Evolutionary conservation across 1,284 basidiomycete species (phyloP).

Genomic region (Garcileccinum viscosum): DNA sequence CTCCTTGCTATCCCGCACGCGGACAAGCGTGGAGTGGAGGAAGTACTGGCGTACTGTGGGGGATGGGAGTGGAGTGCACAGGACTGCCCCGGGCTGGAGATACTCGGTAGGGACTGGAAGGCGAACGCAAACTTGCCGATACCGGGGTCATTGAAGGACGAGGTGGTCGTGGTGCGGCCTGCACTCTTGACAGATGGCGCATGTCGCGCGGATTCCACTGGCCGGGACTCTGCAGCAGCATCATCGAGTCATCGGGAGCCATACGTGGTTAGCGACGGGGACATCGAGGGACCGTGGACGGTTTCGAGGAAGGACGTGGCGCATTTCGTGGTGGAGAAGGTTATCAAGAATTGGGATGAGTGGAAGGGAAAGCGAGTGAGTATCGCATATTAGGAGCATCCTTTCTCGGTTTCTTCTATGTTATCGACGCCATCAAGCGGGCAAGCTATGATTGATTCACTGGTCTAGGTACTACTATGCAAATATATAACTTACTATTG

Average conservation of each 20-base stretch:
- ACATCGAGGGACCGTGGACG: slow-evolving; percentile 51
- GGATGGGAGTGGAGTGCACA: slow-evolving; percentile 52
- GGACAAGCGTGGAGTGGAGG: slow-evolving; percentile 66
- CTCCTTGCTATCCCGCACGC: slow-evolving; percentile 49
- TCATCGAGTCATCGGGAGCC: neutral
- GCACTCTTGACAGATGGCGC: slow-evolving; percentile 62
- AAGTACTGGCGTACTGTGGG: slow-evolving; percentile 49
- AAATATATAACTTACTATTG: too few species aligned
- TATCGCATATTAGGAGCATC: slow-evolving; percentile 43
- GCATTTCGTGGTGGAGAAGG: slow-evolving; percentile 65
- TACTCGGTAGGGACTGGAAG: slow-evolving; percentile 52
- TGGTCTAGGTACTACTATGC: too few species aligned
- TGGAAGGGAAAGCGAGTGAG: slow-evolving; percentile 54
- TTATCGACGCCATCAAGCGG: neutral
- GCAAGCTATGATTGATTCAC: neutral
- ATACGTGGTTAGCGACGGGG: slow-evolving; percentile 47
- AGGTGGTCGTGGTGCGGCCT: slow-evolving; percentile 58
- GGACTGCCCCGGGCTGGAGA: slow-evolving; percentile 42
- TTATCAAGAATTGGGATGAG: slow-evolving; percentile 55
- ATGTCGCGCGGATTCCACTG: slow-evolving; percentile 44
- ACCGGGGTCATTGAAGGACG: slow-evolving; percentile 48
- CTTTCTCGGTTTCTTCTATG: neutral
- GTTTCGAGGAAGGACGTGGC: slow-evolving; percentile 68
- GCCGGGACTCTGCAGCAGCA: neutral
- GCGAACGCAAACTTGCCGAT: slow-evolving; percentile 40